phyloP scores from a whole-genome alignment of 495 filamentous ascomycete species.

The Acidomyces sp. region DNA sequence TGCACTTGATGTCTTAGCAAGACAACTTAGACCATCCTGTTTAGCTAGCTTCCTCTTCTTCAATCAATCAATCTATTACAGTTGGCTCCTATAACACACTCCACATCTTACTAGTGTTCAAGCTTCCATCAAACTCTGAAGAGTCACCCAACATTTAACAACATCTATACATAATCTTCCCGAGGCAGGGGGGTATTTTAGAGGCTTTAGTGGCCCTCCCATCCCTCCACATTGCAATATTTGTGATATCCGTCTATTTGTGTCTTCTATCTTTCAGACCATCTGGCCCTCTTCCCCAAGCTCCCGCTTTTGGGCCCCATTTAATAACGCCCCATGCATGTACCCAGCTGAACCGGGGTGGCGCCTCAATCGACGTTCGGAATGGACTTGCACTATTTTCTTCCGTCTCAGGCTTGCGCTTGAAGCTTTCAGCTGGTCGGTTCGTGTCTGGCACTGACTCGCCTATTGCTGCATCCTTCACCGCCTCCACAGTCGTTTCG shows the following conservation, averaged over 20 bases:
- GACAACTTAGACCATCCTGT: background rate
- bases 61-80: too few species aligned
- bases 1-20: background rate
- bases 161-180: background rate
- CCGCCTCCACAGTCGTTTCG: background rate
- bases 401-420: slow-evolving; percentile 16
- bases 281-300: slow-evolving; percentile 38
- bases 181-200: background rate
- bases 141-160: background rate
- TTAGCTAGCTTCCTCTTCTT: too few species aligned
- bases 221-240: background rate
- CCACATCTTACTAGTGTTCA: too few species aligned
- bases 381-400: slow-evolving; percentile 32
- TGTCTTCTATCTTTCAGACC: slow-evolving; percentile 30
- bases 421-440: slow-evolving; percentile 17
- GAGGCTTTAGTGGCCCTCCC: background rate
- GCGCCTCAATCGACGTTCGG: slow-evolving; percentile 30
- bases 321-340: slow-evolving; percentile 42
- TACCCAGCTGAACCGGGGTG: slow-evolving; percentile 35
- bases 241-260: too few species aligned
- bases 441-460: slow-evolving; percentile 30
- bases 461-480: slow-evolving; percentile 23
- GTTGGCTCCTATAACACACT: too few species aligned
- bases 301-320: slow-evolving; percentile 42
- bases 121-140: too few species aligned